Base-by-base conservation (phyloP, 331 rosid genomes). In the Phaseolus coccineus region DNA sequence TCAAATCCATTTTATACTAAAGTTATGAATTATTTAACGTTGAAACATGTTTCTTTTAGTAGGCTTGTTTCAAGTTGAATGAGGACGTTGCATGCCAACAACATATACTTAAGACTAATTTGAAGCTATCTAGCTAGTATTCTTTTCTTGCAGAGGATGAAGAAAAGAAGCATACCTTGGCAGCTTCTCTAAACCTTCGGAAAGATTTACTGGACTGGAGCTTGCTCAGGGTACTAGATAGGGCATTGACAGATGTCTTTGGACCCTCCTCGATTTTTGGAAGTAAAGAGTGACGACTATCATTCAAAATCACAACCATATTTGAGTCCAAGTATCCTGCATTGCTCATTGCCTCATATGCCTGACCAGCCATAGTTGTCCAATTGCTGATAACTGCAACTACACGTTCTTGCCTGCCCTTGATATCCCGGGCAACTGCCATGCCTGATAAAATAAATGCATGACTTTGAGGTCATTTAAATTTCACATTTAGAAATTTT, bases 141-240 rank as follows among this genome's bases (percentile, higher is more conserved):
- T 61, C 28, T 76, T 76, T 66, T 42, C 39, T 70, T 27, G 14
- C 63, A 67, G 64, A 79, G 73, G 28, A 79, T 65, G 33, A 51
- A 76, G 74, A 74, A 33, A 78, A 62, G n/a, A 44, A 48, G 70
- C 81, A 83, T 83, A 90, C 98, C 91, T 95, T 95, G 46, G 97
- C 98, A 81, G 69, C 97, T 95, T 95, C 97, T 84, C 97, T 92
- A 52, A 95, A 82, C 84, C 72, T 87, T 61, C 96, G 94, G 77
- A 95, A 95, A 71, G 97, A 92, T 90, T 86, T 88, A 77, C 93
- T 95, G 81, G 97, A 95, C 84, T 92, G 97, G 76, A 95, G 89
- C 90, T 81, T 92, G 82, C 91, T 95, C 71, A 95, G 81, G 74
- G 98, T 92, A 84, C 97, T 91, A 39, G 98, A 94, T 65, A 94